Conservation (phyloP, 225 moss, liverwort and hornwort genomes). For the Pseudisothecium myosuroides region DNA sequence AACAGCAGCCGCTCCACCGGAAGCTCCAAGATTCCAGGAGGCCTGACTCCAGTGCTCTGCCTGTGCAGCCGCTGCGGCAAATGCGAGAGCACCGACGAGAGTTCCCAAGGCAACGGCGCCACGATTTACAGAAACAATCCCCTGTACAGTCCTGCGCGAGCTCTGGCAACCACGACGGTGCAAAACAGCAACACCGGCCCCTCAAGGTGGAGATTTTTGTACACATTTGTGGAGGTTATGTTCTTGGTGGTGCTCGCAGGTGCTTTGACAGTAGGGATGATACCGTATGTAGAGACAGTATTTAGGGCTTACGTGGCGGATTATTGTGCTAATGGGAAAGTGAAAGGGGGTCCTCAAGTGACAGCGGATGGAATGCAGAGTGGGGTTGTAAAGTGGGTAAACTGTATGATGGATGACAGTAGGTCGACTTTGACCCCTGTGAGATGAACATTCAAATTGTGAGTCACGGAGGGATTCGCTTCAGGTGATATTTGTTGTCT, state of each 20-base stretch:
- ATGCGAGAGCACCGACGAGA: background rate
- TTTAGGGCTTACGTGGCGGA: constrained; percentile 18
- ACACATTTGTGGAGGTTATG: constrained; percentile 7
- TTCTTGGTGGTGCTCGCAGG: constrained; percentile 13
- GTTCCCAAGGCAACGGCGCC: background rate
- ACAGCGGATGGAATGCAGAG: constrained; percentile 3
- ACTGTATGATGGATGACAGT: constrained; percentile 6
- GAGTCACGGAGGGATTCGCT: background rate
- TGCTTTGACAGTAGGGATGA: constrained; percentile 5
- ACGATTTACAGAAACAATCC: background rate
- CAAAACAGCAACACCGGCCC: background rate
- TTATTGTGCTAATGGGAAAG: background rate
- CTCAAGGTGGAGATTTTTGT: background rate
- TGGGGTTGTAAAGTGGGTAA: constrained; percentile 13
- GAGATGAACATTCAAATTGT: background rate
- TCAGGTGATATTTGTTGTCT: background rate
- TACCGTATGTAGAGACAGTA: constrained; percentile 13
- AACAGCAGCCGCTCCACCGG: background rate
- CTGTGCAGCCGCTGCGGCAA: constrained; percentile 8
- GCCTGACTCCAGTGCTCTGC: background rate
- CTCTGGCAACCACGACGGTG: background rate
- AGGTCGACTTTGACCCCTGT: background rate
- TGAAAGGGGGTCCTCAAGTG: background rate
- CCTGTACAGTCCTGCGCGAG: background rate
- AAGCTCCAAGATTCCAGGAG: background rate